Base-by-base conservation (phyloP, 148 eudicot species). In the Hydrangea macrophylla region DNA sequence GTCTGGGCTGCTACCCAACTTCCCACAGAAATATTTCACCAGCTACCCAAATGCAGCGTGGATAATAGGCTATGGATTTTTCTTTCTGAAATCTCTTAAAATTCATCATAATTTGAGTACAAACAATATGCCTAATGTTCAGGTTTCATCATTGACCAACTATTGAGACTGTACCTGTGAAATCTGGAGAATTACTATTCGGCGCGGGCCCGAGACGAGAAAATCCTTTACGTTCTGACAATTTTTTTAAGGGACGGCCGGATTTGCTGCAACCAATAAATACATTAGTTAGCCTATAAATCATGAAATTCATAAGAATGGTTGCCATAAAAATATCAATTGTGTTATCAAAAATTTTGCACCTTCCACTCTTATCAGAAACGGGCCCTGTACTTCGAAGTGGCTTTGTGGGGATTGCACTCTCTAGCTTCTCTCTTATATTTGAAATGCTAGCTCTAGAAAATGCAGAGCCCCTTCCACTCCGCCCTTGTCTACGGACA, bases 331-430 rank as follows among this genome's bases (percentile, higher is more conserved):
- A 23, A 53, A 39, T 1, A 58, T 9, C 35, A 58, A 36, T 23
- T 36, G 7, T 28, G 61, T 54, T 57, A 39, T 18, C 35, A 44
- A 68, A 51, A 23, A 36, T 56, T 35, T 50, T 64, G 71, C 48
- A 90, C 98, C 98, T 92, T 80, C 88, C 90, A 79, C 65, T 83
- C 86, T 92, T 92, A 31, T 92, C 98, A 73, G 85, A 83, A 69
- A 84, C 85, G 75, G 92, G 86, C 77, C 79, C 83, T 23, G 71
- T 25, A 65, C 74, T 84, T 44, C 94, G 81, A 32, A 78, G 67
- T 66, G 96, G 96, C 68, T 90, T 90, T 37, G 69, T 70, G 58
- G 82, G 70, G 62, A 77, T 79, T 61, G 74, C 69, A 82, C 68
- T 76, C 57, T 87, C 98, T 70, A 83, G 65, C 77, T 85, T 89